Evolutionary conservation across 805 yeast species (phyloP).

Genomic region (Wickerhamiella nectarea): DNA sequence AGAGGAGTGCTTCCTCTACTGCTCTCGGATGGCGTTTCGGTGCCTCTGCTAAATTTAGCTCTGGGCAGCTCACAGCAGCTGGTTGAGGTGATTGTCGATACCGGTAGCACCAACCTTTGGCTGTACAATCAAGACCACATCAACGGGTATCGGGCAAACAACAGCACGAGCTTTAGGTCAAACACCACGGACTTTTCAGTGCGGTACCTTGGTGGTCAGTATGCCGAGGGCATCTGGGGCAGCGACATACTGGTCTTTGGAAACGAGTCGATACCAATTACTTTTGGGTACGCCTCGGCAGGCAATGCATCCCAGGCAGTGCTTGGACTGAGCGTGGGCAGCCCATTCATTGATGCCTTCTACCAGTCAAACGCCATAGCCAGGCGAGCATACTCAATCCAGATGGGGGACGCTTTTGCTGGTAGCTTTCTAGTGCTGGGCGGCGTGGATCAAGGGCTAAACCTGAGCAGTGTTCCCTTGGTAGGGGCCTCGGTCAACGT

Average conservation of each 20-base stretch:
- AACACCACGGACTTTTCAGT: not conserved
- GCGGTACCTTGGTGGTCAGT: not conserved
- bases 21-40: not conserved
- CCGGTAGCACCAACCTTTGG: constrained; percentile 55
- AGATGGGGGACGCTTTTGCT: not conserved
- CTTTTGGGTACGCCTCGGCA: not conserved
- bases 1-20: too few species aligned
- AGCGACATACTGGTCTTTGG: not conserved
- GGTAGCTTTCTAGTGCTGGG: not conserved
- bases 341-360: not conserved
- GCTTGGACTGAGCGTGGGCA: not conserved
- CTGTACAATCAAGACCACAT: constrained; percentile 19
- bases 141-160: not conserved
- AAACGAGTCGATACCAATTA: not conserved
- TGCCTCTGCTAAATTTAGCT: not conserved
- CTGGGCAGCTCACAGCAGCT: not conserved
- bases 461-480: not conserved
- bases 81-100: constrained; percentile 22
- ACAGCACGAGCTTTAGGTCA: not conserved
- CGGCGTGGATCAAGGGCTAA: not conserved
- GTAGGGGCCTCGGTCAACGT: not conserved
- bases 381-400: too few species aligned
- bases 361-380: too few species aligned
- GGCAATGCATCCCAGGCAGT: not conserved
- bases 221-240: not conserved